A percentile compares a stretch with the other conserved stretches of the same genome.
phyloP scores from a whole-genome alignment of 768 basidiomycete genomes.

The Psilocybe cyanescens region DNA sequence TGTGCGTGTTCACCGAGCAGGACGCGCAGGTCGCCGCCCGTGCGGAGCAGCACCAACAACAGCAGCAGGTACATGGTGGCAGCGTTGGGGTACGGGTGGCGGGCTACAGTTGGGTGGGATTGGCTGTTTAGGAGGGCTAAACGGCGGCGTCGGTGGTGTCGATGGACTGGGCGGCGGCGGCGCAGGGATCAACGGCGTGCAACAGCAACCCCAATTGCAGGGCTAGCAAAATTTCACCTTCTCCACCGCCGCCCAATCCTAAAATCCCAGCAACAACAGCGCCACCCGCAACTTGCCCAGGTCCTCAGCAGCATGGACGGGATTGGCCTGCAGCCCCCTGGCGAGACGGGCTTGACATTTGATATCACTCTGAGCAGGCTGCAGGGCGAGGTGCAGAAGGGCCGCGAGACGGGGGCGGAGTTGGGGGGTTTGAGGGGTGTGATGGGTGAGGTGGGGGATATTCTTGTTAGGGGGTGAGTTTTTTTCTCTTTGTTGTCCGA shows the following conservation, averaged over 20 bases:
- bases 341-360: conserved; percentile 88
- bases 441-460: conserved; percentile 93
- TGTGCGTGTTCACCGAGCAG: conserved; percentile 85
- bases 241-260: not conserved
- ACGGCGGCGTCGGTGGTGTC: not conserved
- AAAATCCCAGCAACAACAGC: conserved; percentile 30
- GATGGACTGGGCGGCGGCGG: conserved; percentile 10
- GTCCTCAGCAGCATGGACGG: conserved; percentile 72
- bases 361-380: conserved; percentile 89
- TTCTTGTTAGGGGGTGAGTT: conserved; percentile 83
- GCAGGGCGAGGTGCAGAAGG: conserved; percentile 94
- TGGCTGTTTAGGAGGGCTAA: no score
- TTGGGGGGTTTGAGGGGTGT: conserved; percentile 74
- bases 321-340: conserved; percentile 69
- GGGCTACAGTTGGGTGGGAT: no score
- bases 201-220: not conserved
- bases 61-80: conserved; percentile 37
- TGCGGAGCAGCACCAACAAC: conserved; percentile 66
- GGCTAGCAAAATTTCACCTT: conserved; percentile 18
- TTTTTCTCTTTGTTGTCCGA: conserved; percentile 2
- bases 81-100: not conserved
- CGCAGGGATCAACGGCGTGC: not conserved
- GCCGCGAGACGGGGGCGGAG: conserved; percentile 90
- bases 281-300: conserved; percentile 62
- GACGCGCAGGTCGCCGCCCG: conserved; percentile 79